phyloP scores from a whole-genome alignment of 2,329 filamentous ascomycete species.

The Aspergillus alliaceus region DNA sequence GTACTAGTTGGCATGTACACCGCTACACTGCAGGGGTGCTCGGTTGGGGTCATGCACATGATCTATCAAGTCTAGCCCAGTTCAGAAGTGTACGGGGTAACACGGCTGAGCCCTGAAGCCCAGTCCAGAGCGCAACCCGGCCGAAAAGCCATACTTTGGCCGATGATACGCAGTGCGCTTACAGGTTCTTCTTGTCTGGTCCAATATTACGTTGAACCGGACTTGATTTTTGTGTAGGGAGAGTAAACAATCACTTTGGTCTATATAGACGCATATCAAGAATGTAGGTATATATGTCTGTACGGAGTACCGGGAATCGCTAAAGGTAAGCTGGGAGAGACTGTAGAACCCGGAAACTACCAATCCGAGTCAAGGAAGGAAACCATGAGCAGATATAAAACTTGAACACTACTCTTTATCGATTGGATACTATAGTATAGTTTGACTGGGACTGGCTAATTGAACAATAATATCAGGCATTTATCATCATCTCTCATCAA shows the following conservation, averaged over 20 bases:
- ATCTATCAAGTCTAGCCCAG: neutral
- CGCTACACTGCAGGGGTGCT: constrained; percentile 1
- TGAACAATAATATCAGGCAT: constrained; percentile 33
- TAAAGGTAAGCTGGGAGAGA: neutral
- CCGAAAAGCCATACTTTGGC: too few relatives aligned
- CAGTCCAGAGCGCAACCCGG: too few relatives aligned
- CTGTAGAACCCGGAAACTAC: neutral
- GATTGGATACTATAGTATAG: constrained; percentile 34
- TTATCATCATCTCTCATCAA: constrained; percentile 49
- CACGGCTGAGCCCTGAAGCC: neutral
- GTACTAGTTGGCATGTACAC: too few relatives aligned
- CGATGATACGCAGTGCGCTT: too few relatives aligned
- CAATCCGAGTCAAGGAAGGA: neutral
- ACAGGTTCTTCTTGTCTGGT: neutral
- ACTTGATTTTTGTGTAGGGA: neutral
- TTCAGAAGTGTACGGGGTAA: neutral
- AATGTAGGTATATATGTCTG: neutral
- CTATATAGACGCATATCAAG: neutral
- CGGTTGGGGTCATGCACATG: neutral
- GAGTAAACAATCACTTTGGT: neutral
- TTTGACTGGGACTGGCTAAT: constrained; percentile 36
- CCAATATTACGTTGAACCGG: neutral
- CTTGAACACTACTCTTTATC: constrained; percentile 19
- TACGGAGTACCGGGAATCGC: neutral
- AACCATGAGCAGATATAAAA: neutral